A percentile compares a stretch with the other conserved stretches of the same genome.
phyloP scores from a whole-genome alignment of 225 moss, liverwort and hornwort species.

The Pseudoscleropodium purum region DNA sequence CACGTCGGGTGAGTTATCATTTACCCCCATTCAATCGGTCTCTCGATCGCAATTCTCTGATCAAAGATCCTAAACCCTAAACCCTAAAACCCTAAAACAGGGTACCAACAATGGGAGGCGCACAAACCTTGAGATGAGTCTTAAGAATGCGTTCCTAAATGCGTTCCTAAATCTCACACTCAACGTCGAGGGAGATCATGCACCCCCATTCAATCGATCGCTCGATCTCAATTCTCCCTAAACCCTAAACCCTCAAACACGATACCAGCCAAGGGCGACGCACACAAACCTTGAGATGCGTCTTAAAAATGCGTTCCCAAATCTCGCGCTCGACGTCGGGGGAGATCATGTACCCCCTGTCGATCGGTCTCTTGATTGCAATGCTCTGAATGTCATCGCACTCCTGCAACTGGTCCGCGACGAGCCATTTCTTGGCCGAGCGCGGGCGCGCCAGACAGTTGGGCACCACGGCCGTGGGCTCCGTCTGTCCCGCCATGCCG shows the following conservation, averaged over 20 bases:
- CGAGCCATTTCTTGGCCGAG: slow-evolving; percentile 67
- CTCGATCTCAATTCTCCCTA: background rate
- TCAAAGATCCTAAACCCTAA: slow-evolving; percentile 3
- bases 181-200: background rate
- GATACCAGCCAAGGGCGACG: background rate
- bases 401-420: slow-evolving; percentile 63
- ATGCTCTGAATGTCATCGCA: slow-evolving; percentile 85
- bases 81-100: background rate
- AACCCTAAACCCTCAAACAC: background rate
- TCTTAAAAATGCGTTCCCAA: slow-evolving; percentile 88
- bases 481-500: slow-evolving; percentile 66
- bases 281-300: slow-evolving; percentile 54
- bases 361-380: slow-evolving; percentile 72
- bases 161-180: background rate
- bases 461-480: slow-evolving; percentile 63
- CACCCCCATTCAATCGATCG: background rate
- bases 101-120: background rate
- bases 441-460: slow-evolving; percentile 79
- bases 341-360: slow-evolving; percentile 78
- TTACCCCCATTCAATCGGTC: slow-evolving; percentile 23
- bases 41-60: slow-evolving; percentile 55
- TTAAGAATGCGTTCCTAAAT: slow-evolving; percentile 56
- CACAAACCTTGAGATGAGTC: slow-evolving; percentile 44
- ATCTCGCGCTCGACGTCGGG: slow-evolving; percentile 81
- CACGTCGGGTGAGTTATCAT: slow-evolving; percentile 45